Evolutionary conservation across 176 grass and related monocot species (phyloP), one percentile per base, ranked within the genome.

Genomic region (Olyra latifolia): DNA sequence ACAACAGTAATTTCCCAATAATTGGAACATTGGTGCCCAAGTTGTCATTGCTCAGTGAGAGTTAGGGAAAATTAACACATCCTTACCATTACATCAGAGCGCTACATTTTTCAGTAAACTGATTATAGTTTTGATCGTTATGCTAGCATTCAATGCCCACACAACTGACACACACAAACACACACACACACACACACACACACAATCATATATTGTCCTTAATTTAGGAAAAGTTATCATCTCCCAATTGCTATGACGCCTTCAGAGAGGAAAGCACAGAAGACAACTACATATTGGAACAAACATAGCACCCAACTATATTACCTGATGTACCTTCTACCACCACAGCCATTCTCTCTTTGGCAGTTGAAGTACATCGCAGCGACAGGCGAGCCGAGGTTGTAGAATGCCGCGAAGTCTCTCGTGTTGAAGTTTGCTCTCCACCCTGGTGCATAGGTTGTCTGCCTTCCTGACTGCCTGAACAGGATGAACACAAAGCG

Each of bases 321-420:
- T 93, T 68, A 89, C 60, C 83, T 85, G 23, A 80, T 84, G 81
- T 84, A 92, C 89, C 94, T 91, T 87, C 94, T 88, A 50, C 94
- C 94, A 75, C 94, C 94, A 69, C 94, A 97, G 7, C 91, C 91
- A 27, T 86, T 97, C 79, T 97, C 94, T 62, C 89, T 90, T 69
- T 97, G 94, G 80, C 94, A 97, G 75, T 97, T 93, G 91, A 97
- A 97, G 82, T 86, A 97, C 30, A 93, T 10, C 11, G 71, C 89
- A 47, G 94, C 89, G 4, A 97, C 94, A 69, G 94, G 94, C 0
- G 64, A 22, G 17, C 87, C 91, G 5, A 97, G 89, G 85, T 80
- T 90, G 75, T 97, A 89, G 54, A 87, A 71, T 2, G 80, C 77
- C 7, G 91, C 75, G 15, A 97, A 97, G 58, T 94, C 94, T 66